phyloP scores from a whole-genome alignment of 176 grass and related monocot species.

The Zoysia pacifica region DNA sequence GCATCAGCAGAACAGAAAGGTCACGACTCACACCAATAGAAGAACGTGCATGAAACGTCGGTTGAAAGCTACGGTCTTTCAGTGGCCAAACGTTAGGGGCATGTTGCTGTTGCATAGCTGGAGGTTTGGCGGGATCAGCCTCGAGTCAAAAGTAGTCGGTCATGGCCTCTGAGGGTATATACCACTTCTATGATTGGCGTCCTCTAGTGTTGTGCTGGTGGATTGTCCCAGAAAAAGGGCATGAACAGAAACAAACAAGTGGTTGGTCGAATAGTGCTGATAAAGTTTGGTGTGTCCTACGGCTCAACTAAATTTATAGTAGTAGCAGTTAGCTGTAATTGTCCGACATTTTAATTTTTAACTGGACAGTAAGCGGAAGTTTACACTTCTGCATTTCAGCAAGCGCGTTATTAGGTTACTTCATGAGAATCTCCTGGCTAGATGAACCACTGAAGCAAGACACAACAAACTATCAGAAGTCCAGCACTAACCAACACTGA shows the following conservation, averaged over 20 bases:
- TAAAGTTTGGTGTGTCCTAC: neutral
- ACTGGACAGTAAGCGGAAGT: neutral
- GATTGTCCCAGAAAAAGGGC: neutral
- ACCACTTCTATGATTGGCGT: conserved; percentile 28
- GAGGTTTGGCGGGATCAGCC: conserved; percentile 27
- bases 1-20: conserved; percentile 3
- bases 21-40: conserved; percentile 10
- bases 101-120: conserved; percentile 22
- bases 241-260: neutral
- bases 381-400: neutral
- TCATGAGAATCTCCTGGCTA: neutral
- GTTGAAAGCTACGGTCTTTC: conserved; percentile 30
- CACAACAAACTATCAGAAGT: neutral
- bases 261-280: neutral
- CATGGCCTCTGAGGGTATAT: conserved; percentile 24
- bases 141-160: conserved; percentile 49
- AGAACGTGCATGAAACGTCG: conserved; percentile 32
- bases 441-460: neutral
- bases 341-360: neutral
- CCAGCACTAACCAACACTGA: neutral
- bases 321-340: neutral
- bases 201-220: conserved; percentile 12
- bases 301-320: conserved; percentile 6
- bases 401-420: neutral
- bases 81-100: conserved; percentile 29